Evolutionary conservation across 768 basidiomycete genomes (phyloP).

Genomic region (Trametes villosa): DNA sequence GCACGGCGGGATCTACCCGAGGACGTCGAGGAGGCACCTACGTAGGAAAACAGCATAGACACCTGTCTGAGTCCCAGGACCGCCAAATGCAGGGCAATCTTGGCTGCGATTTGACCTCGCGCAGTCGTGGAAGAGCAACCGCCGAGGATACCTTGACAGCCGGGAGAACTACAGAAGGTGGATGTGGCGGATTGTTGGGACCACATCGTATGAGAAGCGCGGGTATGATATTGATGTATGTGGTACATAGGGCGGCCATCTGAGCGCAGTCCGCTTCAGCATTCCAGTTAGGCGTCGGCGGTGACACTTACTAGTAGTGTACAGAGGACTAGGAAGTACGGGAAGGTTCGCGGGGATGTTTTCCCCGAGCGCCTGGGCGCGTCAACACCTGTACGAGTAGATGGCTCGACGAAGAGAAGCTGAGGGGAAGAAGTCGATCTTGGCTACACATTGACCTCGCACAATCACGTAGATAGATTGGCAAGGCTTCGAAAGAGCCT

Average conservation of each 20-base stretch:
- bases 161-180: not conserved
- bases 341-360: not conserved
- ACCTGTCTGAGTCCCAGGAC: too few relatives aligned
- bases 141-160: conserved; percentile 25
- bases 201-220: not conserved
- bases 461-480: conserved; percentile 46
- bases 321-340: not conserved
- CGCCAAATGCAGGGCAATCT: conserved; percentile 11
- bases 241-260: too few relatives aligned
- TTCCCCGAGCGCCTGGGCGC: conserved; percentile 6
- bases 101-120: conserved; percentile 40
- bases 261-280: too few relatives aligned
- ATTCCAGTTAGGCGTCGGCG: too few relatives aligned
- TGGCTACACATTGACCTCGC: conserved; percentile 70
- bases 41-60: too few relatives aligned
- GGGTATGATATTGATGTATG: too few relatives aligned
- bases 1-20: conserved; percentile 1
- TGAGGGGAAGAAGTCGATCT: conserved; percentile 39
- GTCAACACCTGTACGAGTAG: conserved; percentile 15
- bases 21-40: conserved; percentile 13
- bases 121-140: conserved; percentile 25
- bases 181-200: not conserved
- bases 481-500: conserved; percentile 65
- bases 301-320: too few relatives aligned
- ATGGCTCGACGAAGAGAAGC: conserved; percentile 10